phyloP scores from a whole-genome alignment of 2,329 filamentous ascomycete species.

The Byssochlamys sp. region DNA sequence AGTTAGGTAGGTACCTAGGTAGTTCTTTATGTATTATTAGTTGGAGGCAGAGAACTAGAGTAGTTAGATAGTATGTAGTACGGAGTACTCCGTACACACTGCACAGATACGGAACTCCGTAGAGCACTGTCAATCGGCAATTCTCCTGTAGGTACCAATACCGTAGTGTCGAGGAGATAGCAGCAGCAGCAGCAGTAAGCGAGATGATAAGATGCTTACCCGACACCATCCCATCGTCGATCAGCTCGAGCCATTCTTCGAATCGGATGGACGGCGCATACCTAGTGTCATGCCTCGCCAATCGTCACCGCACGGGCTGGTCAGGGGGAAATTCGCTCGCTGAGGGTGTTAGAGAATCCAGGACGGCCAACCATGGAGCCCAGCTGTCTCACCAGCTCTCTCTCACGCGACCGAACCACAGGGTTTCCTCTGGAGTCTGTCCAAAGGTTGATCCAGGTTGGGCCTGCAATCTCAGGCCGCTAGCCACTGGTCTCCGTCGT shows the following conservation, averaged over 20 bases:
- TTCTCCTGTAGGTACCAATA: not conserved
- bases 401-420: not conserved
- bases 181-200: not conserved
- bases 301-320: not conserved
- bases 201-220: not conserved
- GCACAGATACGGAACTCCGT: too few relatives aligned
- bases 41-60: not conserved
- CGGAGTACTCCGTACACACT: too few relatives aligned
- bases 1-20: too few relatives aligned
- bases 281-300: not conserved
- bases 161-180: not conserved
- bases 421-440: not conserved
- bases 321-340: not conserved
- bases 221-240: not conserved
- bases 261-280: not conserved
- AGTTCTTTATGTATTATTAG: too few relatives aligned
- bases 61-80: not conserved
- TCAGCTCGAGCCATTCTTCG: not conserved
- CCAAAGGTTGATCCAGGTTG: not conserved
- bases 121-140: not conserved
- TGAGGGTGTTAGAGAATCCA: not conserved
- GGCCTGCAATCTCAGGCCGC: not conserved
- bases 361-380: not conserved
- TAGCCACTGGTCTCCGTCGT: not conserved
- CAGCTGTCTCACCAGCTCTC: not conserved